Conservation (phyloP, 495 filamentous ascomycete genomes). For the Xylaria bambusicola region DNA sequence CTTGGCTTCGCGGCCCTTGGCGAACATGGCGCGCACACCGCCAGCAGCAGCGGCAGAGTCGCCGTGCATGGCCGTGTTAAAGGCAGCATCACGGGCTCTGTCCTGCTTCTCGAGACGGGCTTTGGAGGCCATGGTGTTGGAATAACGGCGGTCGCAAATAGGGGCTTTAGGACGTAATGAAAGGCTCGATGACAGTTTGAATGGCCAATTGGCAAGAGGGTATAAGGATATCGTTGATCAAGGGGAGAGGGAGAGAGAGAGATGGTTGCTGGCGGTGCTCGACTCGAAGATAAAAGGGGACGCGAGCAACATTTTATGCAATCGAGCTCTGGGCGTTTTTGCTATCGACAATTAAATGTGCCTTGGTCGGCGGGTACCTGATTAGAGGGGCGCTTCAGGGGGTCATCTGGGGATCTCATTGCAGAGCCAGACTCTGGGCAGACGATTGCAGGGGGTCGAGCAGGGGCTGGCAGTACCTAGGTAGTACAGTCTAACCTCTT, state of each 20-base stretch:
- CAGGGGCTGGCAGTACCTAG: no score
- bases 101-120: constrained; percentile 77
- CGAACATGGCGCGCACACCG: constrained; percentile 80
- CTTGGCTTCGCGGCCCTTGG: constrained; percentile 80
- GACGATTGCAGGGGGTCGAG: no score
- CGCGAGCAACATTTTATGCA: constrained; percentile 19
- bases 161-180: not conserved
- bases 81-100: constrained; percentile 85
- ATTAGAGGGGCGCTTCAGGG: not conserved
- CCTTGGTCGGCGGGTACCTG: no score
- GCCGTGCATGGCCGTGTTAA: constrained; percentile 91
- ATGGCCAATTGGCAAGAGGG: not conserved
- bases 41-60: constrained; percentile 70
- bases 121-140: constrained; percentile 67
- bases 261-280: constrained; percentile 3
- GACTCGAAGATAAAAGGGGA: constrained; percentile 12
- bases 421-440: no score
- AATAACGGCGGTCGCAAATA: constrained; percentile 6
- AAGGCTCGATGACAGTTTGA: no score
- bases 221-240: not conserved
- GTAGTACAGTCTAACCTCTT: no score
- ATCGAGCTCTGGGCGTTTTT: constrained; percentile 13
- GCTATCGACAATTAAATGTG: not conserved
- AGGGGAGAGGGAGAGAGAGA: not conserved
- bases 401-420: no score